Conservation (phyloP, 768 basidiomycete species). For the Mycena albidolilacea region DNA sequence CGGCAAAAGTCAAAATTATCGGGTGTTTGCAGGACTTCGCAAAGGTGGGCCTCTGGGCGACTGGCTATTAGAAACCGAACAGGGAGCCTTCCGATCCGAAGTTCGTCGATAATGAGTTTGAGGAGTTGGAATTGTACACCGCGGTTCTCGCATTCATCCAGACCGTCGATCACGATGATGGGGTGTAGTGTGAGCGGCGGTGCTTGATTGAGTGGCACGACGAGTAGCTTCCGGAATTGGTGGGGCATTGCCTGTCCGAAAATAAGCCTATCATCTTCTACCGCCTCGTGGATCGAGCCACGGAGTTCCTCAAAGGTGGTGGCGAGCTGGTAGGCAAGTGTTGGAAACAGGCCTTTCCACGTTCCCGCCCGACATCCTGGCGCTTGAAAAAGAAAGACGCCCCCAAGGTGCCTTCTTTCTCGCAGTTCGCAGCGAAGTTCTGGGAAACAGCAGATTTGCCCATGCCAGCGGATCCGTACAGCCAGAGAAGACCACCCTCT, state of each 20-base stretch:
- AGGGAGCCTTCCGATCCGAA: neutral
- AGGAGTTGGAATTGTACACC: neutral
- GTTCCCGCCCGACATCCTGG: slow-evolving; percentile 42
- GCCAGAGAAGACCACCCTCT: slow-evolving; percentile 34
- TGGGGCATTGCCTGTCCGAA: slow-evolving; percentile 23
- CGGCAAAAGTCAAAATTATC: slow-evolving; percentile 12
- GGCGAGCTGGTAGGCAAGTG: slow-evolving; percentile 47
- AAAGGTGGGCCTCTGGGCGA: slow-evolving; percentile 20
- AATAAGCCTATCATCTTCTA: slow-evolving; percentile 35
- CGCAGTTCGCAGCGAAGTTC: slow-evolving; percentile 36
- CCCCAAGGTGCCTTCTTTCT: slow-evolving; percentile 37
- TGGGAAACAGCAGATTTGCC: slow-evolving; percentile 45
- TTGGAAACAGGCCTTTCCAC: slow-evolving; percentile 44
- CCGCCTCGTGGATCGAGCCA: slow-evolving; percentile 23
- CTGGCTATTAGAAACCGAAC: slow-evolving; percentile 4
- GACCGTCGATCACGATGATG: slow-evolving; percentile 13
- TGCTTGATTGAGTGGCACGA: slow-evolving; percentile 27
- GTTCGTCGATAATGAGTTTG: slow-evolving; percentile 3
- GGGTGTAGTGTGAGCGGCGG: neutral
- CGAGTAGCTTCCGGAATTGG: slow-evolving; percentile 39
- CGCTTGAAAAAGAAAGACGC: slow-evolving; percentile 52
- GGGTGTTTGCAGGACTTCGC: neutral
- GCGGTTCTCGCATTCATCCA: slow-evolving; percentile 13
- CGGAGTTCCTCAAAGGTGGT: slow-evolving; percentile 16
- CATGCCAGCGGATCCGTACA: slow-evolving; percentile 42